These are phyloP conservation scores for Calycina herbarum DNA, from an alignment of 2,329 filamentous ascomycete genomes.

Conservation along the genomic window DNA sequence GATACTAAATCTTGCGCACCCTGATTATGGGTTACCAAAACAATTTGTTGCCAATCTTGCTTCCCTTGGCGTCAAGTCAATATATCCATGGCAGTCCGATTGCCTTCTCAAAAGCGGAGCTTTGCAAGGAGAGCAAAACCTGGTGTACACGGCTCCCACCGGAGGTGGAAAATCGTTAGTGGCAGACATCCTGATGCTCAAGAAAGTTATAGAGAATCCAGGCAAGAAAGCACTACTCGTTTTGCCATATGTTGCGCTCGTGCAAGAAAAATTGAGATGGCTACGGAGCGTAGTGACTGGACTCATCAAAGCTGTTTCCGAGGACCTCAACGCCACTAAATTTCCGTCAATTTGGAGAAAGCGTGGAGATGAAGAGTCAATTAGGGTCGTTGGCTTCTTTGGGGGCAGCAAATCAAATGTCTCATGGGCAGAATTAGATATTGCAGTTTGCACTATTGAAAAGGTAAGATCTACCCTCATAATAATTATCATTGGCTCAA, in stretches of 20 bases:
- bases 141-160: slow-evolving; percentile 79
- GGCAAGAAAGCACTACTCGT: slow-evolving; percentile 69
- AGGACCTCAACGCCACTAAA: slow-evolving; percentile 12
- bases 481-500: slow-evolving; percentile 9
- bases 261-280: slow-evolving; percentile 78
- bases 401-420: slow-evolving; percentile 68
- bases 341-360: slow-evolving; percentile 50
- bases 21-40: slow-evolving; percentile 61
- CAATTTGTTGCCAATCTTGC: slow-evolving; percentile 64
- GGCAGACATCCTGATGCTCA: slow-evolving; percentile 71
- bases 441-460: slow-evolving; percentile 78
- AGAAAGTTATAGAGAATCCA: slow-evolving; percentile 63
- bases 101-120: slow-evolving; percentile 69
- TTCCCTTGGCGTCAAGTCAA: slow-evolving; percentile 66
- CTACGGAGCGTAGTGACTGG: slow-evolving; percentile 65
- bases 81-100: slow-evolving; percentile 78
- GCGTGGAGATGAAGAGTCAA: slow-evolving; percentile 55
- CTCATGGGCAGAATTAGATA: slow-evolving; percentile 73
- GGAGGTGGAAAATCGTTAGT: slow-evolving; percentile 78
- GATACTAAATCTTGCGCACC: slow-evolving; percentile 61
- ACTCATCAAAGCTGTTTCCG: slow-evolving; percentile 42
- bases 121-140: slow-evolving; percentile 63
- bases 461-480: slow-evolving; percentile 50
- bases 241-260: slow-evolving; percentile 75
- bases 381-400: slow-evolving; percentile 72